phyloP scores from a whole-genome alignment of 352 stramenopile genomes.

The Globisporangium abappressorium region DNA sequence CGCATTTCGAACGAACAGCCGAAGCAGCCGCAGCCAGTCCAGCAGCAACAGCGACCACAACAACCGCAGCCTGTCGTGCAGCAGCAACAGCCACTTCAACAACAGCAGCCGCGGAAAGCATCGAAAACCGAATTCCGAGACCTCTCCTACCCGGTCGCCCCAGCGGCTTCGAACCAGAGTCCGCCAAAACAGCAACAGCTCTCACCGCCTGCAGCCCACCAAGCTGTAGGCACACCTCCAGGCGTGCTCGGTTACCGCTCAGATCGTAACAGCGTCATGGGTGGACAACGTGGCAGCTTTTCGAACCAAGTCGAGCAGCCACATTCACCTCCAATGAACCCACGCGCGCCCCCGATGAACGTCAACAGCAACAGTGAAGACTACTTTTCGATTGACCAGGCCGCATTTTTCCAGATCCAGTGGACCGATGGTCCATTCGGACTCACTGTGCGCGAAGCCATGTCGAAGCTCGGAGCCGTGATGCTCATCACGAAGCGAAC shows the following conservation, averaged over 20 bases:
- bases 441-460: conserved; percentile 73
- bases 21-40: conserved; percentile 24
- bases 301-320: conserved; percentile 3
- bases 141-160: conserved; percentile 3
- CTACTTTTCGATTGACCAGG: conserved; percentile 61
- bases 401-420: conserved; percentile 75
- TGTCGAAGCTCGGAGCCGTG: conserved; percentile 60
- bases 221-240: background rate
- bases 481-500: conserved; percentile 82
- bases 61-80: conserved; percentile 15
- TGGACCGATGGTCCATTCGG: conserved; percentile 82
- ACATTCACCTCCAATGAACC: background rate
- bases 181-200: background rate
- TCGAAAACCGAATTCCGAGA: conserved; percentile 12
- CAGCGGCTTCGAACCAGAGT: background rate
- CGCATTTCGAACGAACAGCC: conserved; percentile 12
- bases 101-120: conserved; percentile 16
- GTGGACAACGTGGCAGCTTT: conserved; percentile 4
- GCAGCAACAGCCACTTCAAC: conserved; percentile 19
- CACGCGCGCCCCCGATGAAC: conserved; percentile 9
- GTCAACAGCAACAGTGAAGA: conserved; percentile 38
- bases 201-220: background rate
- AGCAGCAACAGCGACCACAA: conserved; percentile 18
- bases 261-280: conserved; percentile 2
- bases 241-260: background rate